phyloP scores from a whole-genome alignment of 257 asterid genomes.

The Solanum peruvianum region DNA sequence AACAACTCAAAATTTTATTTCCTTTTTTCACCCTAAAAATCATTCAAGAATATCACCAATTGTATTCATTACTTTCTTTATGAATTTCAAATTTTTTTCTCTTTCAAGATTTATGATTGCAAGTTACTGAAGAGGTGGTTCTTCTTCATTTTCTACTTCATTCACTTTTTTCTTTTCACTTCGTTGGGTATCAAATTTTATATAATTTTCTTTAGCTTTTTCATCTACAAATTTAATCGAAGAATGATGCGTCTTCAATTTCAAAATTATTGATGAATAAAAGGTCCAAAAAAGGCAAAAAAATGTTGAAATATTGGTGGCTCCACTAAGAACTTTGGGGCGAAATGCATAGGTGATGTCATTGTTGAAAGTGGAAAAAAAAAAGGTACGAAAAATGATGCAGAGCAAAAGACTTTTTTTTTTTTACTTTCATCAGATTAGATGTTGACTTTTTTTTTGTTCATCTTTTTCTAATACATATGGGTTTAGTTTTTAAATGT shows the following conservation, averaged over 20 bases:
- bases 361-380: neutral
- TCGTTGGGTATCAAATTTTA: neutral
- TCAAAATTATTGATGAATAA: neutral
- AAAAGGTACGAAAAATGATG: too few relatives aligned
- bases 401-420: rapidly evolving
- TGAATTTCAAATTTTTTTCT: too few relatives aligned
- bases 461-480: too few relatives aligned
- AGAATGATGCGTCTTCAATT: neutral
- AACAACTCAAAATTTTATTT: neutral
- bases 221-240: neutral
- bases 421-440: neutral
- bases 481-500: too few relatives aligned
- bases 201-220: too few relatives aligned
- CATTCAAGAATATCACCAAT: neutral
- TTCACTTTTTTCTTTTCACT: neutral
- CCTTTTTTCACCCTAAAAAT: neutral
- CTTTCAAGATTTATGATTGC: neutral
- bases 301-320: neutral
- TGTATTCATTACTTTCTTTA: neutral
- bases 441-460: neutral
- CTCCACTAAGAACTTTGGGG: neutral
- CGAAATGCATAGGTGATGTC: neutral
- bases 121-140: neutral
- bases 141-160: neutral
- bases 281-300: neutral